phyloP scores from a whole-genome alignment of 768 basidiomycete genomes.

The Hypholoma fasciculare region DNA sequence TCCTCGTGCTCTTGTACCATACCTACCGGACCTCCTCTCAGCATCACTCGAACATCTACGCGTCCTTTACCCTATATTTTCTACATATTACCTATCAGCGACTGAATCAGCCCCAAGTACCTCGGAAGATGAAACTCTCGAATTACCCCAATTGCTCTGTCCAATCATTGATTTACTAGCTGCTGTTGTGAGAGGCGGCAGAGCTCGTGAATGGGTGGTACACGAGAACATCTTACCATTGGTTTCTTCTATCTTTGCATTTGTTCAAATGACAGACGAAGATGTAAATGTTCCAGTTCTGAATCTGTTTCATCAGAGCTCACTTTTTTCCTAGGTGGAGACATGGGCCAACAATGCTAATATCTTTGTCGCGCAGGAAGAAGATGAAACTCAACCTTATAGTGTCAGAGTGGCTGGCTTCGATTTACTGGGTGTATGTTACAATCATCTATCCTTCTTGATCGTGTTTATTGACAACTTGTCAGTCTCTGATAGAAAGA shows the following conservation, averaged over 20 bases:
- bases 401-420: constrained; percentile 83
- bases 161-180: constrained; percentile 82
- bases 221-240: constrained; percentile 49
- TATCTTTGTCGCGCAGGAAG: constrained; percentile 91
- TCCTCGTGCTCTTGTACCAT: constrained; percentile 64
- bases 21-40: constrained; percentile 61
- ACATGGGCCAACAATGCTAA: constrained; percentile 90
- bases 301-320: neutral
- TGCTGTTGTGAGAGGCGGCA: constrained; percentile 62
- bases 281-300: constrained; percentile 55
- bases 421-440: constrained; percentile 73
- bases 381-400: constrained; percentile 84
- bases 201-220: constrained; percentile 65
- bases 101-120: constrained; percentile 58
- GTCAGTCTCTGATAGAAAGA: constrained; percentile 60
- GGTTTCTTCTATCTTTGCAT: constrained; percentile 59
- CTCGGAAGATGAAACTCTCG: constrained; percentile 75
- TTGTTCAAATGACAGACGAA: constrained; percentile 86
- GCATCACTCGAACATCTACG: constrained; percentile 61
- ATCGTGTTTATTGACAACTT: neutral
- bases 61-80: constrained; percentile 58
- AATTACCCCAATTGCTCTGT: constrained; percentile 75
- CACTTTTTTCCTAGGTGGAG: constrained; percentile 62
- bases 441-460: neutral
- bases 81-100: constrained; percentile 59